Percentiles rank a stretch among this genome's conserved stretches.
These are phyloP conservation scores for Fusarium temperatum DNA, from an alignment of 2,329 filamentous ascomycete species.

Conservation along the genomic window DNA sequence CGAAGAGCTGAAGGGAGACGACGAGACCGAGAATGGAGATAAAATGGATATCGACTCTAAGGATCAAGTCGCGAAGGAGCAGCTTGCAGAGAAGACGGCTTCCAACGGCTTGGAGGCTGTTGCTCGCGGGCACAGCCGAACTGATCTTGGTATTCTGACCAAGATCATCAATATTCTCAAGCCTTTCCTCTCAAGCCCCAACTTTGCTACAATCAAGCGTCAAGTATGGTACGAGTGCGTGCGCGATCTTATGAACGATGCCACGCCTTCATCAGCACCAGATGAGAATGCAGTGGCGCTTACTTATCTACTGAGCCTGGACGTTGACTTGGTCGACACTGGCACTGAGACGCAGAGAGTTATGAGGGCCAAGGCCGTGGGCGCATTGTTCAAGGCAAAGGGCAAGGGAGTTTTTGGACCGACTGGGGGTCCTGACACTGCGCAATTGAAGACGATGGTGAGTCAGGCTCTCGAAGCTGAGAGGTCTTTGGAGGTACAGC, in stretches of 20 bases:
- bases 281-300: constrained; percentile 38
- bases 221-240: constrained; percentile 63
- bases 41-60: constrained; percentile 74
- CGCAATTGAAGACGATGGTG: constrained; percentile 47
- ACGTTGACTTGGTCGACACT: constrained; percentile 55
- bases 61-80: constrained; percentile 45
- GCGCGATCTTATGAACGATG: constrained; percentile 57
- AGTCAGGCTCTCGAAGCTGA: constrained; percentile 51
- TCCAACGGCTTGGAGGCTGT: constrained; percentile 62
- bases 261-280: constrained; percentile 36
- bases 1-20: constrained; percentile 64
- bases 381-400: constrained; percentile 53
- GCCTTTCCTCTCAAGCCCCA: constrained; percentile 51
- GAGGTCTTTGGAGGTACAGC: constrained; percentile 57
- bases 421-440: constrained; percentile 30
- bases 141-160: constrained; percentile 51
- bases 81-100: constrained; percentile 54
- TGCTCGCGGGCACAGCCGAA: constrained; percentile 59
- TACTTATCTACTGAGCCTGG: constrained; percentile 58
- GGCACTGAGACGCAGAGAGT: constrained; percentile 63
- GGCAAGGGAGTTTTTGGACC: constrained; percentile 55
- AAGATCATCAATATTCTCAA: constrained; percentile 52
- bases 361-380: constrained; percentile 57
- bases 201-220: constrained; percentile 56
- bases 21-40: constrained; percentile 68